phyloP scores from a whole-genome alignment of 2,329 filamentous ascomycete genomes.

The Sporothrix curviconia region DNA sequence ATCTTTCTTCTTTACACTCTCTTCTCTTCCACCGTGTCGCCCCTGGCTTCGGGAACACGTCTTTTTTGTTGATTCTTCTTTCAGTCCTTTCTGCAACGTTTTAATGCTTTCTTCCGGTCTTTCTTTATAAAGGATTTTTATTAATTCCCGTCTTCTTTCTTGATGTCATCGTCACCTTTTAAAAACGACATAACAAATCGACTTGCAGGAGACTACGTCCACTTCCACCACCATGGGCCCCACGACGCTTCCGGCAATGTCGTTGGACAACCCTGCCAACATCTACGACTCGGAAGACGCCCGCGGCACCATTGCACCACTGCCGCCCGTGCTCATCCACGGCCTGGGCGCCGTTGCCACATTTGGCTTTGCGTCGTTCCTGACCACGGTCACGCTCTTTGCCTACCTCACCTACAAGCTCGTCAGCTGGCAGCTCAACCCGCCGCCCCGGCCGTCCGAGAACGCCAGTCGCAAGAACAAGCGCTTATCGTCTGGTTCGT shows the following conservation, averaged over 20 bases:
- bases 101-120: not conserved
- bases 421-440: slow-evolving; percentile 28
- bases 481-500: slow-evolving; percentile 10
- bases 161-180: not conserved
- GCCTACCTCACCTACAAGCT: slow-evolving; percentile 32
- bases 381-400: slow-evolving; percentile 29
- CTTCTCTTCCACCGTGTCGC: too few relatives aligned
- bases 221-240: not conserved
- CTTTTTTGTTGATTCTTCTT: not conserved
- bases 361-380: slow-evolving; percentile 33
- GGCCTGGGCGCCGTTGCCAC: slow-evolving; percentile 33
- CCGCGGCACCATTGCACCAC: slow-evolving; percentile 27
- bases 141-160: not conserved
- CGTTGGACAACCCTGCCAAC: not conserved
- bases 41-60: slow-evolving; percentile 18
- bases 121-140: slow-evolving; percentile 6
- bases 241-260: not conserved
- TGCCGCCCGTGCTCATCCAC: slow-evolving; percentile 29
- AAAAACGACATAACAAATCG: too few relatives aligned
- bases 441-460: slow-evolving; percentile 9
- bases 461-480: not conserved
- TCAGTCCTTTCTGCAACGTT: not conserved
- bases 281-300: slow-evolving; percentile 26
- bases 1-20: slow-evolving; percentile 1
- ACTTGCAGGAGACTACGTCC: too few relatives aligned